These are phyloP conservation scores for Colletotrichum australisinense DNA, from an alignment of 2,329 filamentous ascomycete genomes.

Conservation along the genomic window DNA sequence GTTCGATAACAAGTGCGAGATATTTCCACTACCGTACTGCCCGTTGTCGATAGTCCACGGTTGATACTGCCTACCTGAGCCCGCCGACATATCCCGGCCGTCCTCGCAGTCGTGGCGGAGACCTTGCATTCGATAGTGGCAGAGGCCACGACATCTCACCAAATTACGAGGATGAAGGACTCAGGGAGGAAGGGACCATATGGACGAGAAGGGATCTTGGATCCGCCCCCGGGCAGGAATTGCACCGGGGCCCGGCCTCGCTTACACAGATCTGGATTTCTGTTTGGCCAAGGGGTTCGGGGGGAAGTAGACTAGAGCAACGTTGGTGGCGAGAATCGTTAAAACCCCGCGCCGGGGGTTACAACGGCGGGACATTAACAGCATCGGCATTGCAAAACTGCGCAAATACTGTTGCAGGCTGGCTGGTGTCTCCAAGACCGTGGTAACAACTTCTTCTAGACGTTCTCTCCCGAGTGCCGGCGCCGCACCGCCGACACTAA, in stretches of 20 bases:
- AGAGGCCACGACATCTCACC: neutral
- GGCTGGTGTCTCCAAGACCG: neutral
- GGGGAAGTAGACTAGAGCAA: neutral
- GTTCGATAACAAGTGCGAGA: conserved; percentile 2
- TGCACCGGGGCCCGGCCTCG: neutral
- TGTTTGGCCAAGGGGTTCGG: neutral
- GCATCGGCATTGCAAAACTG: neutral
- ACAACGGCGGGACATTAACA: neutral
- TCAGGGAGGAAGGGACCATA: neutral
- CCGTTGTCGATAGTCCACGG: neutral
- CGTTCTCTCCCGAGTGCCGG: neutral
- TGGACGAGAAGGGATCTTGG: conserved; percentile 3
- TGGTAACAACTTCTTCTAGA: neutral
- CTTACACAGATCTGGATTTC: neutral
- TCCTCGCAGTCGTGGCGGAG: too few species aligned
- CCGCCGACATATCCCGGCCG: neutral
- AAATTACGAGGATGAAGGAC: neutral
- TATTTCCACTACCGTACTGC: neutral
- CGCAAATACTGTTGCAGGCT: neutral
- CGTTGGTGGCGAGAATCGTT: neutral
- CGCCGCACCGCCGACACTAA: neutral
- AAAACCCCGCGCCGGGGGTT: conserved; percentile 4
- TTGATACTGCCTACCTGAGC: neutral
- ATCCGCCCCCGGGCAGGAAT: neutral
- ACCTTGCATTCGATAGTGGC: conserved; percentile 2